Evolutionary conservation across 225 moss, liverwort and hornwort species (phyloP).

Genomic region (Marchantia polymorpha): DNA sequence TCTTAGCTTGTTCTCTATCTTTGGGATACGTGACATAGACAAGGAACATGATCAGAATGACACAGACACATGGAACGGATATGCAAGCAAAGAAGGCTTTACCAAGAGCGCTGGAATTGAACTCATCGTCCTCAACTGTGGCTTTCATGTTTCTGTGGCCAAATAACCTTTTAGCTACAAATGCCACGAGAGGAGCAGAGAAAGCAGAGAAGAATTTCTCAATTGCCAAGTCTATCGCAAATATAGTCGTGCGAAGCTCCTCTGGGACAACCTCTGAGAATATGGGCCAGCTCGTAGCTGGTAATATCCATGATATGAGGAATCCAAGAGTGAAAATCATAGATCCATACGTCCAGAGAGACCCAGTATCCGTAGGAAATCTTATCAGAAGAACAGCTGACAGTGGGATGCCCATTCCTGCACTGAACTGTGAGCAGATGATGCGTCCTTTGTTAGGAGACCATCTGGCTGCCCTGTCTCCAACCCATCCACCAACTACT

Average conservation of each 20-base stretch:
- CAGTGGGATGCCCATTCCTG: constrained; percentile 37
- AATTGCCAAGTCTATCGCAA: constrained; percentile 56
- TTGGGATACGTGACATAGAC: constrained; percentile 59
- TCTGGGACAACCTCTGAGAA: constrained; percentile 65
- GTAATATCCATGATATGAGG: constrained; percentile 57
- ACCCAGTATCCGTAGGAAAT: constrained; percentile 38
- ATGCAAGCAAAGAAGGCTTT: constrained; percentile 50
- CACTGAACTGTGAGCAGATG: constrained; percentile 52
- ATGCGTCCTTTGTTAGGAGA: constrained; percentile 56
- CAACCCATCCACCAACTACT: constrained; percentile 59
- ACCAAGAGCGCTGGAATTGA: constrained; percentile 52
- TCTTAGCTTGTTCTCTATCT: constrained; percentile 52
- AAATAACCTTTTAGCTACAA: constrained; percentile 44
- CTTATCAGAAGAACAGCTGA: constrained; percentile 46
- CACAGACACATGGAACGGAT: constrained; percentile 37
- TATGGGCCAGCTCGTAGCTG: constrained; percentile 63
- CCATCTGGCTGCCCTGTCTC: constrained; percentile 49
- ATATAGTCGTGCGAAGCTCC: constrained; percentile 60
- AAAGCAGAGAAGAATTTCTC: constrained; percentile 59
- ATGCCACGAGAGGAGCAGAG: constrained; percentile 57
- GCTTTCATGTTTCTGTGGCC: constrained; percentile 30
- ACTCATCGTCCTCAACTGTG: constrained; percentile 28
- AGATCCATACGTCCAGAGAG: constrained; percentile 45
- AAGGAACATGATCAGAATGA: constrained; percentile 36
- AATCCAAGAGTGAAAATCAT: constrained; percentile 51